Evolutionary conservation across 306 rosid species (phyloP).

Genomic region (Cucumis melo): DNA sequence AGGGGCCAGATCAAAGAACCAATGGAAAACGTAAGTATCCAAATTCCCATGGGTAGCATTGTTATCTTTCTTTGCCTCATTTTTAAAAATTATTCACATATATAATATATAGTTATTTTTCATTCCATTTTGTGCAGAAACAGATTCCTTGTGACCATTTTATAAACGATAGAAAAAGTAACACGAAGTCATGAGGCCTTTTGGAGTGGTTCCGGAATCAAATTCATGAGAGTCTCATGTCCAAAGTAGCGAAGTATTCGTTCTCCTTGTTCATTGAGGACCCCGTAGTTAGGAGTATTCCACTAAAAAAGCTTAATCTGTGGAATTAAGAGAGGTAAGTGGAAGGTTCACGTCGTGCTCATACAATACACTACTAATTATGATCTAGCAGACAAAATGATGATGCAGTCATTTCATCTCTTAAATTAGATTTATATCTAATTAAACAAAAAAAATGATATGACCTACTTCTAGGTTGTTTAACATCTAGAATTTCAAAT

Average conservation of each 20-base stretch:
- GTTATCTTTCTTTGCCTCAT: neutral
- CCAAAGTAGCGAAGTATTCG: too few species aligned
- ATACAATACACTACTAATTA: neutral
- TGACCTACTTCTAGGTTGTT: neutral
- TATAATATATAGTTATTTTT: neutral
- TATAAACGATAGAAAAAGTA: neutral
- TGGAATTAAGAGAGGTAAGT: too few species aligned
- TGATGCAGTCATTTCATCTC: conserved; percentile 3
- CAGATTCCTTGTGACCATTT: neutral
- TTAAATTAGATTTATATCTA: neutral
- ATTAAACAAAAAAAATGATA: neutral
- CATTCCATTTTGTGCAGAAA: neutral
- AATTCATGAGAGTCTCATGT: too few species aligned
- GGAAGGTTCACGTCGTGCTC: too few species aligned
- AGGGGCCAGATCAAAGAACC: conserved; percentile 11
- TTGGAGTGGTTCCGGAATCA: too few species aligned
- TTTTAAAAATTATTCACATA: neutral
- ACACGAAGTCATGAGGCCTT: too few species aligned
- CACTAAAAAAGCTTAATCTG: too few species aligned
- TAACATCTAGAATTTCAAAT: neutral
- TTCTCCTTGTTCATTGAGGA: too few species aligned
- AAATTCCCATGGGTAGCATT: neutral
- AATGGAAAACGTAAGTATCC: neutral
- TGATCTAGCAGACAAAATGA: neutral
- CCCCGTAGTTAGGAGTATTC: too few species aligned